Evolutionary conservation across 805 yeast genomes (phyloP), one percentile per base, ranked within the genome.

Genomic region (Sugiyamaella lignohabitans): DNA sequence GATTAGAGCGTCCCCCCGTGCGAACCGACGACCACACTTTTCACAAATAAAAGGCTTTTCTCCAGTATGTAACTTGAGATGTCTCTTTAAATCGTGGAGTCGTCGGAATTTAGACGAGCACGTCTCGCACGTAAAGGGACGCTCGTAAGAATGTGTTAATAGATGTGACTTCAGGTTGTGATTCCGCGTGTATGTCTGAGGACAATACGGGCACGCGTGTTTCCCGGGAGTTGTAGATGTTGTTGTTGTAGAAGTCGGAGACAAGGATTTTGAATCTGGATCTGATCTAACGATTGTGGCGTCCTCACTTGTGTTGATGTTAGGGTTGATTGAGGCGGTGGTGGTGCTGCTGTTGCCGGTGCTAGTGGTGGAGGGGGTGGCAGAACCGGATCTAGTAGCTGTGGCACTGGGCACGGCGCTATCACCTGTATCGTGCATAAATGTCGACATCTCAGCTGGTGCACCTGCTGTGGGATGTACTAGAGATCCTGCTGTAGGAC

Each of bases 121-220:
- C 23, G 73, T 71, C 10, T 73, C 52, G 62, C 95, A 85, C 20
- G 67, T 62, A 62, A 73, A 84, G 1, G 88, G 87, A 59, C 77
- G 80, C 51, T 71, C 73, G 42, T 74, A 70, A 14, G 86, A 73
- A 61, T 84, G 93, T 30, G 81, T 83, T 53, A 83, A 63, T 52
- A 79, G 71, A 60, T 84, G 93, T 3, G 85, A 75, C 46, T 82
- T 82, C 68, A 84, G 71, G 57, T 84, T 84, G 62, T 84, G 91
- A 55, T 77, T 80, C 39, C 93, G 69, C 2, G 87, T 78, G 64
- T 84, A 84, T 0, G 77, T 67, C 53, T 79, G 84, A 44, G 73
- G 65, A 59, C 93, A 84, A 5, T 73, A 70, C 16, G 74, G 69
- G 59, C 93, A 84, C 17, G 63, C 64, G 54, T 70, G 78, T 43